Evolutionary conservation across 352 stramenopile genomes (phyloP).

Genomic region (Pythium pyrilobum): DNA sequence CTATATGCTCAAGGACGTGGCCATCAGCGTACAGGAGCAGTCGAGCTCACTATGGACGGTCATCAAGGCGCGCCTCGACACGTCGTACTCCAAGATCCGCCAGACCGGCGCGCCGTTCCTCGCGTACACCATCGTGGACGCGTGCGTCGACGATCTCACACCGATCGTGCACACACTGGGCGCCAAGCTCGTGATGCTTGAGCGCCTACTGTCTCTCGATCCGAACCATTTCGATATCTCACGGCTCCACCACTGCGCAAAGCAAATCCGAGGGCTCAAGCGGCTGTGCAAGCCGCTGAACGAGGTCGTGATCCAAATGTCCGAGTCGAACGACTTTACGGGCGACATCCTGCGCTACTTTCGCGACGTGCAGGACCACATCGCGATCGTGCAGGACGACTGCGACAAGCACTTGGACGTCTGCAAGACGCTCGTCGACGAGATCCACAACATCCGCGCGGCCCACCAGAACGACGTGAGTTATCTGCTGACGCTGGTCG

Average conservation of each 20-base stretch:
- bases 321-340: slow-evolving; percentile 63
- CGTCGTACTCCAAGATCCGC: slow-evolving; percentile 79
- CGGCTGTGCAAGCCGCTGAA: slow-evolving; percentile 64
- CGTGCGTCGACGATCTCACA: slow-evolving; percentile 73
- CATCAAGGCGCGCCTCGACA: slow-evolving; percentile 59
- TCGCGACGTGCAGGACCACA: slow-evolving; percentile 81
- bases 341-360: slow-evolving; percentile 76
- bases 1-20: slow-evolving; percentile 64
- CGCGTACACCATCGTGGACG: slow-evolving; percentile 78
- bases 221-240: slow-evolving; percentile 52
- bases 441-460: slow-evolving; percentile 61
- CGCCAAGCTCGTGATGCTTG: slow-evolving; percentile 67
- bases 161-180: slow-evolving; percentile 72
- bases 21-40: slow-evolving; percentile 68
- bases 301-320: slow-evolving; percentile 69
- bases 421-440: slow-evolving; percentile 58
- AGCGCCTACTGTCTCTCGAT: slow-evolving; percentile 52
- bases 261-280: slow-evolving; percentile 74
- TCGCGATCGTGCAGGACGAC: slow-evolving; percentile 74
- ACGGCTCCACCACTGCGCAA: slow-evolving; percentile 46
- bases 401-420: slow-evolving; percentile 75
- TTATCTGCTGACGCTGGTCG: slow-evolving; percentile 77
- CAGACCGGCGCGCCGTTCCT: slow-evolving; percentile 71
- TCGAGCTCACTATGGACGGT: slow-evolving; percentile 46
- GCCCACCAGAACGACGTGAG: slow-evolving; percentile 69